Evolutionary conservation across 202 grass and related monocot genomes (phyloP), one percentile per base, ranked within the genome.

Genomic region (Cymbopogon flexuosus): DNA sequence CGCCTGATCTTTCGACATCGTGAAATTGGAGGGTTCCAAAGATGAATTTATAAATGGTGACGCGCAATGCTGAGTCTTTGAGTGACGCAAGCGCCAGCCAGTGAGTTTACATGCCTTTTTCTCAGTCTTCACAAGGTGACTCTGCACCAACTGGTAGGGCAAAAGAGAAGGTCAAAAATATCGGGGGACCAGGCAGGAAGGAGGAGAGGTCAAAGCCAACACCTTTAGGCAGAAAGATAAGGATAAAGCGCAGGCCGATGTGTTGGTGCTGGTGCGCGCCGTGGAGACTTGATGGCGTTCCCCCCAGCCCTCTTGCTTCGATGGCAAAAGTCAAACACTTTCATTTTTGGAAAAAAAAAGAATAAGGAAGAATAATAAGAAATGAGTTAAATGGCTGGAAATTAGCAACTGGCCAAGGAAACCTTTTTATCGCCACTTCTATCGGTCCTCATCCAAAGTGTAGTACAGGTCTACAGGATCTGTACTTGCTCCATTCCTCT

Each of bases 261-360:
- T 36, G 79, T n/a, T 54, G 51, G 36, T 60, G 79, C 23, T 52
- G 52, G 47, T 62, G 77, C 84, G 72, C 22, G 65, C 66, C 75
- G 69, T 61, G 88, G 84, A 90, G 80, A 87, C 66, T 88, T 81
- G 81, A 71, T 65, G 65, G 72, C 82, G 82, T 77, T 84, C 34
- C 76, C 34, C 76, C 16, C 21, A 6, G n/a, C 8, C 30, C 22
- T 70, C 57, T 49, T 41, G 33, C 40, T 65, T 73, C 62, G 8
- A 21, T 18, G 69, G 60, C 40, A 54, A 63, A 90, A 82, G 77
- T 87, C 81, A 87, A 84, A 82, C 64, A 65, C 7, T 13, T 75
- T 80, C 14, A 6, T 36, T 73, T 51, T 45, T 0, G 8, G 0
- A 12, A 39, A 42, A 39, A 42, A 52, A 34, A 8, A 14, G 30